These are phyloP conservation scores for Colletotrichum tanaceti DNA, from an alignment of 2,329 filamentous ascomycete species.

Conservation along the genomic window DNA sequence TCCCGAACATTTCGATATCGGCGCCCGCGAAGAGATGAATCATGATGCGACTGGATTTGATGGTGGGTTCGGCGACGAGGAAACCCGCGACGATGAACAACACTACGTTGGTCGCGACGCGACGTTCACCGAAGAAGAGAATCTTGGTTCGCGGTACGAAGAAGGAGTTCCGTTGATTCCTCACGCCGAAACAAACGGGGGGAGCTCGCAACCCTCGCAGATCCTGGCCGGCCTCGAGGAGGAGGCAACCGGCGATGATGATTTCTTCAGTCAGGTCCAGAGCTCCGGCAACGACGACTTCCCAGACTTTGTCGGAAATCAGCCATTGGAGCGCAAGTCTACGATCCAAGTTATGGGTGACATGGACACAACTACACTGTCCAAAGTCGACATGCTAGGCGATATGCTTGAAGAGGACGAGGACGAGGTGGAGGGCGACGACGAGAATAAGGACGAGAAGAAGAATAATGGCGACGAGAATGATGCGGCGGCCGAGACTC, in stretches of 20 bases:
- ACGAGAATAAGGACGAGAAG: too few relatives aligned
- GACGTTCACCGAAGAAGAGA: constrained; percentile 54
- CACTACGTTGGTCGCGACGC: constrained; percentile 59
- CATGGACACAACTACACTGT: constrained; percentile 52
- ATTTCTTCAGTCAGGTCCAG: constrained; percentile 71
- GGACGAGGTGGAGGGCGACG: constrained; percentile 27
- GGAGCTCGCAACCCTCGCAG: constrained; percentile 42
- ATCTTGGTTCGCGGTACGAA: constrained; percentile 71
- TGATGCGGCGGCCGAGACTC: constrained; percentile 35
- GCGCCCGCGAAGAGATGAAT: constrained; percentile 45
- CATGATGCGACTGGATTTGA: constrained; percentile 41
- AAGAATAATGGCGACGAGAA: constrained; percentile 44
- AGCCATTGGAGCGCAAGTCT: constrained; percentile 72
- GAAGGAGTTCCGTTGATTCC: constrained; percentile 76
- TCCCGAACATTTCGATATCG: constrained; percentile 56
- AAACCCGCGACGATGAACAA: constrained; percentile 40
- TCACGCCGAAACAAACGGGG: constrained; percentile 47
- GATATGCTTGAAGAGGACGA: constrained; percentile 49
- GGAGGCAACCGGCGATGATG: constrained; percentile 63
- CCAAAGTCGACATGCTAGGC: constrained; percentile 44
- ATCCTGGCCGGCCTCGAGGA: constrained; percentile 51
- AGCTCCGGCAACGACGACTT: constrained; percentile 46
- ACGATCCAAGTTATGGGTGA: constrained; percentile 74
- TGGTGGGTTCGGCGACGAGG: constrained; percentile 37
- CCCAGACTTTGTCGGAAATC: constrained; percentile 44